These are phyloP conservation scores for Priceomyces haplophilus DNA, from an alignment of 805 yeast species.

Conservation along the genomic window DNA sequence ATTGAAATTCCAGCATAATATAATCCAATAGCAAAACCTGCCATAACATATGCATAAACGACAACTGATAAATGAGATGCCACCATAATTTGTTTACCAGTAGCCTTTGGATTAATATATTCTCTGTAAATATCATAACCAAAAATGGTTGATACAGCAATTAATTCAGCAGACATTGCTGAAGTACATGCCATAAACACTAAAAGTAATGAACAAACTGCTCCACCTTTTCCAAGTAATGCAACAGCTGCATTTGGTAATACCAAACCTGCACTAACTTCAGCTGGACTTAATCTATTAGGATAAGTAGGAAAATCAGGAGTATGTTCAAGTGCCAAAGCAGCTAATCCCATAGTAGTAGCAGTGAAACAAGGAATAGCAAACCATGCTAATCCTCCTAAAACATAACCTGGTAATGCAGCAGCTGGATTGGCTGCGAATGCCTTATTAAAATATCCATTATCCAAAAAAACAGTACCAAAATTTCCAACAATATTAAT, in stretches of 20 bases:
- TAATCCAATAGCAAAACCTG: conserved; percentile 79
- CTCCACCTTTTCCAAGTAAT: conserved; percentile 83
- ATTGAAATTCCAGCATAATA: conserved; percentile 77
- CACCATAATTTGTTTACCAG: conserved; percentile 66
- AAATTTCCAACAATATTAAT: conserved; percentile 85
- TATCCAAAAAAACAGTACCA: conserved; percentile 84
- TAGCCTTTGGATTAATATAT: conserved; percentile 75
- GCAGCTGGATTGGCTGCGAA: conserved; percentile 82
- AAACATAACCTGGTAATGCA: conserved; percentile 80
- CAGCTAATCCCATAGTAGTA: conserved; percentile 85
- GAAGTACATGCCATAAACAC: conserved; percentile 92
- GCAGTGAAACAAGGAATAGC: conserved; percentile 83
- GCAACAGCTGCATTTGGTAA: conserved; percentile 80
- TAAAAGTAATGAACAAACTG: conserved; percentile 73
- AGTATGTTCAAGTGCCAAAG: conserved; percentile 64
- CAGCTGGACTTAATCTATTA: conserved; percentile 56
- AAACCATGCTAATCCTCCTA: conserved; percentile 90
- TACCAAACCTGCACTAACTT: conserved; percentile 79
- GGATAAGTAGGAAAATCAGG: conserved; percentile 83
- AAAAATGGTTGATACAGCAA: conserved; percentile 80
- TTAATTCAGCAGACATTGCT: conserved; percentile 87
- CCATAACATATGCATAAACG: conserved; percentile 58
- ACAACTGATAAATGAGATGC: conserved; percentile 69
- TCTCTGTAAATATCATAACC: conserved; percentile 84
- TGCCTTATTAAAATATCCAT: conserved; percentile 87